These are phyloP conservation scores for Macrolepiota dolichaula DNA, from an alignment of 768 basidiomycete species.

Conservation along the genomic window DNA sequence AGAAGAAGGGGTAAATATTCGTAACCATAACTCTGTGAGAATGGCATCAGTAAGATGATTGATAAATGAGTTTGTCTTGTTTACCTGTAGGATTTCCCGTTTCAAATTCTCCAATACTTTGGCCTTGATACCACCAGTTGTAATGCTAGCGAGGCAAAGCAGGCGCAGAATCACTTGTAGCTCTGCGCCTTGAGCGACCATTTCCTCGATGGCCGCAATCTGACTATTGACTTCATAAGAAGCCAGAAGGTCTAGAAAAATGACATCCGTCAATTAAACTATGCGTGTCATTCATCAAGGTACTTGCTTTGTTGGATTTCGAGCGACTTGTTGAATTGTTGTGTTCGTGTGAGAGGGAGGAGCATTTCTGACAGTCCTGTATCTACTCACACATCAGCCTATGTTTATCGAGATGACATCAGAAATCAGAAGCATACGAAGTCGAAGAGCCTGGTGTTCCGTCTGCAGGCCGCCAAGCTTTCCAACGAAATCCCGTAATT, in stretches of 20 bases:
- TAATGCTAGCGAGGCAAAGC: conserved; percentile 83
- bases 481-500: conserved; percentile 93
- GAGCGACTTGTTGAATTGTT: conserved; percentile 86
- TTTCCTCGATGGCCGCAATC: conserved; percentile 82
- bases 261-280: background rate
- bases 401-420: background rate
- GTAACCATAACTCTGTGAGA: conserved; percentile 68
- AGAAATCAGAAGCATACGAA: conserved; percentile 60
- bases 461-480: conserved; percentile 89
- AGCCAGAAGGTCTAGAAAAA: conserved; percentile 77
- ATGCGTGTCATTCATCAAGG: background rate
- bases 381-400: conserved; percentile 45
- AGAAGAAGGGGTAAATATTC: conserved; percentile 66
- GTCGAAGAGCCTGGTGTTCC: conserved; percentile 83
- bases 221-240: conserved; percentile 84
- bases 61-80: conserved; percentile 16
- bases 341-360: conserved; percentile 78
- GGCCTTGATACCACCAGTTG: conserved; percentile 80
- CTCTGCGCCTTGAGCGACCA: conserved; percentile 85
- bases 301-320: conserved; percentile 93
- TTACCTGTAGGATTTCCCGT: conserved; percentile 82
- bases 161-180: conserved; percentile 76
- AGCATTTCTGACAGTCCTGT: conserved; percentile 93
- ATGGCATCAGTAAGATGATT: conserved; percentile 28
- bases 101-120: conserved; percentile 87